Evolutionary conservation across 176 grass and related monocot species (phyloP).

Genomic region (Avena sativa): DNA sequence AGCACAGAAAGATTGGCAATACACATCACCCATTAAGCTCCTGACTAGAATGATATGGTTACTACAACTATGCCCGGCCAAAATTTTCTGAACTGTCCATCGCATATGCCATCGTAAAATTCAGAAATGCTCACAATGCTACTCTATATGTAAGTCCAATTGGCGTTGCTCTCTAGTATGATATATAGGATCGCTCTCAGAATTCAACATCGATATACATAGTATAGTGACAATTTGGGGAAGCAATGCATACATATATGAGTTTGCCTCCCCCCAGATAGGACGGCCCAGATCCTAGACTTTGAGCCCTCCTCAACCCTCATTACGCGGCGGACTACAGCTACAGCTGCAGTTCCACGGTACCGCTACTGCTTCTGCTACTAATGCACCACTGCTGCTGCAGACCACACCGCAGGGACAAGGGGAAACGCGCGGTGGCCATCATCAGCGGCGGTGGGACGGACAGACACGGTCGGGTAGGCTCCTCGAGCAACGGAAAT

Average conservation of each 20-base stretch:
- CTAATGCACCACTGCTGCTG: not conserved
- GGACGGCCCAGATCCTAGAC: not conserved
- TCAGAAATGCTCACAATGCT: not conserved
- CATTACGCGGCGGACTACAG: not conserved
- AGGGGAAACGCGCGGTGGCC: not conserved
- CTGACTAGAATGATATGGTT: not conserved
- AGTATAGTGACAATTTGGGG: not conserved
- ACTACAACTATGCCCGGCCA: not conserved
- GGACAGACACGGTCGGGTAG: not conserved
- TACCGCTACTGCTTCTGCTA: not conserved
- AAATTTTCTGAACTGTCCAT: not conserved
- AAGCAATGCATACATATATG: not conserved
- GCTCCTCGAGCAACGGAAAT: not conserved
- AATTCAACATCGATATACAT: not conserved
- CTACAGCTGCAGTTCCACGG: not conserved
- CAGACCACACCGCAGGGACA: not conserved
- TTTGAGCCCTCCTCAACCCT: not conserved
- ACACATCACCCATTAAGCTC: not conserved
- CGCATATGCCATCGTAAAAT: not conserved
- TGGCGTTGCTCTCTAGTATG: not conserved
- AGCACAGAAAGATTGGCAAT: not conserved
- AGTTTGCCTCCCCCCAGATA: not conserved
- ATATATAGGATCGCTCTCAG: not conserved
- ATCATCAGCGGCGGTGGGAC: not conserved
- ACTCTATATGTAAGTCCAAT: not conserved